phyloP scores from a whole-genome alignment of 106 monocot species.

The Phalaenopsis equestris region DNA sequence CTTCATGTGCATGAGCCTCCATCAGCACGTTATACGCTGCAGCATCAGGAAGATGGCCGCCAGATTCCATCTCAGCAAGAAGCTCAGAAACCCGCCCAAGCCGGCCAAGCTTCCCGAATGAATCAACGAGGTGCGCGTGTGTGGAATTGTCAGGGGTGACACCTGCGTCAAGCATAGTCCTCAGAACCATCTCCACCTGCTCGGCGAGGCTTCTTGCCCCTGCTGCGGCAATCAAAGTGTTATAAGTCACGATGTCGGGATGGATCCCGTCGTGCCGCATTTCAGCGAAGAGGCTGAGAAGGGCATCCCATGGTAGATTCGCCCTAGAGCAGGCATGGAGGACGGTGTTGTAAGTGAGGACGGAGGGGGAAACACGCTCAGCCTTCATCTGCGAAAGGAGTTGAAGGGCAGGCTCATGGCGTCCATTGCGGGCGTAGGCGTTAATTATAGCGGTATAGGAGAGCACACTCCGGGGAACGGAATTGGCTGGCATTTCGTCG shows the following conservation, averaged over 20 bases:
- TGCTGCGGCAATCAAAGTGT: constrained; percentile 81
- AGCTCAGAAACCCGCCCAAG: constrained; percentile 56
- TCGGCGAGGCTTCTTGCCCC: constrained; percentile 49
- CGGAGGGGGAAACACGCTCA: constrained; percentile 51
- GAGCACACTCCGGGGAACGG: constrained; percentile 55
- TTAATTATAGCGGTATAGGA: constrained; percentile 85
- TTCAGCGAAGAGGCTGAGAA: constrained; percentile 72
- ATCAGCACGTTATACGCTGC: constrained; percentile 73
- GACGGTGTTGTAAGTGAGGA: constrained; percentile 84
- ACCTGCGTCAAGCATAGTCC: constrained; percentile 72
- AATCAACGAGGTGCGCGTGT: constrained; percentile 60
- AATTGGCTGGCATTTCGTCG: constrained; percentile 56
- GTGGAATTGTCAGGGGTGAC: constrained; percentile 62
- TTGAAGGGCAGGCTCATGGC: constrained; percentile 37
- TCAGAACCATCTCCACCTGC: constrained; percentile 76
- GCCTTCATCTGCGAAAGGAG: constrained; percentile 71
- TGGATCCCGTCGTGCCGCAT: constrained; percentile 87
- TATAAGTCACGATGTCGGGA: constrained; percentile 87
- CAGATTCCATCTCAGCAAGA: constrained; percentile 61
- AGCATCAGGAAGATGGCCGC: constrained; percentile 62
- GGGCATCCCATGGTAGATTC: constrained; percentile 46
- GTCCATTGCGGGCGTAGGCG: constrained; percentile 68
- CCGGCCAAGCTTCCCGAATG: constrained; percentile 42
- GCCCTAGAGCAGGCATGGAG: constrained; percentile 65
- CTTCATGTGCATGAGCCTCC: constrained; percentile 51